Evolutionary conservation across 2,329 filamentous ascomycete genomes (phyloP).

Genomic region (Epichloe hybrida): DNA sequence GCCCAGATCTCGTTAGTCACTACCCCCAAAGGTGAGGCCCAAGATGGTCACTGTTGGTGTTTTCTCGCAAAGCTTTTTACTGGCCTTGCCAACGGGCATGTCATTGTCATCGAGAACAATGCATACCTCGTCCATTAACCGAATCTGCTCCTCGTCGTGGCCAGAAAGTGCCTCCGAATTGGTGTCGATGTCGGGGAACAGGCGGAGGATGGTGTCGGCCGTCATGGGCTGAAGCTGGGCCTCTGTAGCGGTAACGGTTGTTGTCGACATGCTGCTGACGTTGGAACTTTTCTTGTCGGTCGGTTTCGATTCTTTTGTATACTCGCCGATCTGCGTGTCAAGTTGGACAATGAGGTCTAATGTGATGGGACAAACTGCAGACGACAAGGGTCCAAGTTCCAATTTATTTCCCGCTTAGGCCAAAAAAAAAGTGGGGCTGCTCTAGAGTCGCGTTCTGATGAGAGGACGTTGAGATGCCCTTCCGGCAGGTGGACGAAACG

Average conservation of each 20-base stretch:
- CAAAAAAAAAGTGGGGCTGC: background rate
- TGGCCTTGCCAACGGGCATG: conserved; percentile 83
- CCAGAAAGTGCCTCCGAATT: conserved; percentile 66
- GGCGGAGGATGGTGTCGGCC: conserved; percentile 69
- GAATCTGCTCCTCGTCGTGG: conserved; percentile 95
- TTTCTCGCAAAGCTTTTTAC: conserved; percentile 87
- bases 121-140: conserved; percentile 97
- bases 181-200: conserved; percentile 75
- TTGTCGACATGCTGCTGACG: conserved; percentile 16
- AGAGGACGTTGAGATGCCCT: background rate
- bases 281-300: background rate
- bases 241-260: conserved; percentile 28
- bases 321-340: background rate
- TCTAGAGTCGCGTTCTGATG: no score
- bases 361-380: background rate
- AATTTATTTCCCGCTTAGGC: background rate
- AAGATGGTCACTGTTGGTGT: background rate
- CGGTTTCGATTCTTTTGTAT: background rate
- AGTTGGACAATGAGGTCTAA: background rate
- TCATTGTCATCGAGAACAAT: conserved; percentile 93
- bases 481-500: background rate
- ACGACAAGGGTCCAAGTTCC: background rate
- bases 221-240: conserved; percentile 51
- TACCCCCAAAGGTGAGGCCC: background rate
- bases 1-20: conserved; percentile 3